Base-by-base conservation (phyloP, 2,329 filamentous ascomycete species). In the Tolypocladium sp. region DNA sequence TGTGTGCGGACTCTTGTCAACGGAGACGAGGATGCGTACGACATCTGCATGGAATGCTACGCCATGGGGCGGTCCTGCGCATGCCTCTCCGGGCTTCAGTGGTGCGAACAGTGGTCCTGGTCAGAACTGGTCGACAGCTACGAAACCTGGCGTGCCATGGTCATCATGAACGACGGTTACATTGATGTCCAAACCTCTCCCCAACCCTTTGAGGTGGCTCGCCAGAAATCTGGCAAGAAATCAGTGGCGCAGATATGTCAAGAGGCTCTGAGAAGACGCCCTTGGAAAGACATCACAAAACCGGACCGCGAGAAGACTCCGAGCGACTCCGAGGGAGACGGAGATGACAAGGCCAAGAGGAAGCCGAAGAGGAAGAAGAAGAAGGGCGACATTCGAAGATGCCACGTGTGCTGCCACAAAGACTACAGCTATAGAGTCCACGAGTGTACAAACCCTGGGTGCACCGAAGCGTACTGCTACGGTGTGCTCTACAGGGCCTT, bases 1-100 rank as follows among this genome's bases (percentile, higher is more conserved):
- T 99, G 94, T 71, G 83, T 91, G 53, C 81, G 87, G 41, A 78
- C 81, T 55, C 79, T 90, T 25, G 77, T 82, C 13, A 82, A 82
- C 60, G 89, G 86, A 38, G 84, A 82, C 20, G 88, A 91, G 58
- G 90, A 97, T 68, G 90, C 90, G 0, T 99, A 97, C 70, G 94
- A 99, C 71, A 82, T 99, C 27, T 99, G 94, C 69, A 92, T 99
- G 90, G 94, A 99, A 66, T 99, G 94, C 70, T 99, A 96, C 69
- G 89, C 87, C n/a, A 96, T 97, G 89, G 94, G 94, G 27, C 85
- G 94, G 57, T 96, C 92, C 53, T 99, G 94, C 70, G 85, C 84
- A 3, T 99, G 94, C 68, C 82, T 96, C 56, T 96, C 92, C 4
- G 86, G 86, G 25, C 82, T 96, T 13, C 85, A 84, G 61, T 99